Evolutionary conservation across 169 alveolate genomes (phyloP).

Genomic region (Plasmodium knowlesi): DNA sequence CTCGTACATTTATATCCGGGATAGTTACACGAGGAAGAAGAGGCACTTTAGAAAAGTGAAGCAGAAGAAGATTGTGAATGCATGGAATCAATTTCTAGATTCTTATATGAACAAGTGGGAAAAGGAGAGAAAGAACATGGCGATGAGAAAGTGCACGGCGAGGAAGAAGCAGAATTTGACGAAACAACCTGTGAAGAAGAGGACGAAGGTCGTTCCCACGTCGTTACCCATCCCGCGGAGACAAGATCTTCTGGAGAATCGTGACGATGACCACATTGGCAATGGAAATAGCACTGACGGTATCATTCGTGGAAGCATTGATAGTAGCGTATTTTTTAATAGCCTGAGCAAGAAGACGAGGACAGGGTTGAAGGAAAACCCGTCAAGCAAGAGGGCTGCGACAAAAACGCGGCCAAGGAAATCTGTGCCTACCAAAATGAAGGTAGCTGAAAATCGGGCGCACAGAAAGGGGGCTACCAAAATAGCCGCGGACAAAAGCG

Average conservation of each 20-base stretch:
- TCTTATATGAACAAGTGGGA: background rate
- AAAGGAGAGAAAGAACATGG: background rate
- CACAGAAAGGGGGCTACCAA: background rate
- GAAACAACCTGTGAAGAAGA: background rate
- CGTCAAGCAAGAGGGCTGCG: background rate
- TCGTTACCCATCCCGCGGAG: background rate
- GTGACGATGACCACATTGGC: background rate
- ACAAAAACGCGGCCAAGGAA: background rate
- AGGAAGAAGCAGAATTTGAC: background rate
- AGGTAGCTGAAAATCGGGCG: background rate
- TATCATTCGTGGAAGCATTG: background rate
- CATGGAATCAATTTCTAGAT: background rate
- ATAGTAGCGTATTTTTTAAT: background rate
- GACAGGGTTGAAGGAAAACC: background rate
- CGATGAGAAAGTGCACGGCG: background rate
- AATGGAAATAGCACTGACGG: background rate
- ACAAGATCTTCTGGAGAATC: background rate
- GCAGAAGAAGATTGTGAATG: background rate
- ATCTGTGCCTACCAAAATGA: background rate
- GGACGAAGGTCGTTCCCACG: background rate
- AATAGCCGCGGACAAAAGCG: background rate
- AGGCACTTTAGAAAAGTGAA: background rate
- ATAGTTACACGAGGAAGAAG: background rate
- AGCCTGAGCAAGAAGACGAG: background rate
- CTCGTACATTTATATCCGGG: background rate